Conservation (phyloP, 2,329 filamentous ascomycete genomes). For the Aspergillus ruber region DNA sequence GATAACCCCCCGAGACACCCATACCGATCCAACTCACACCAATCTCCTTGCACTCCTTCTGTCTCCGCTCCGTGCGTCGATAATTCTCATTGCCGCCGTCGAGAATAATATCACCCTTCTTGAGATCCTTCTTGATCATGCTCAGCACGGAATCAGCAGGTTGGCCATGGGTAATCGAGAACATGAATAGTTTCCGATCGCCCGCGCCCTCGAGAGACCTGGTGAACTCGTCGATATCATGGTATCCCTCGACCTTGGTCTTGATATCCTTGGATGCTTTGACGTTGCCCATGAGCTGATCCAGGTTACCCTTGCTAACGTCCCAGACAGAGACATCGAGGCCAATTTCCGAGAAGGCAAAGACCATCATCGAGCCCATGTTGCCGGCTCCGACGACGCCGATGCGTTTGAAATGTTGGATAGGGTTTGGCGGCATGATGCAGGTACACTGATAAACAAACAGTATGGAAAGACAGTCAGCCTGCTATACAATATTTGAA, state of each 20-base stretch:
- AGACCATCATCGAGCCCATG: constrained; percentile 40
- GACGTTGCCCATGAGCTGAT: constrained; percentile 21
- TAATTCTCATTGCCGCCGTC: constrained; percentile 66
- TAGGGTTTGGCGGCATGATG: constrained; percentile 6
- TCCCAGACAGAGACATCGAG: constrained; percentile 37
- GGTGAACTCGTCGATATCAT: constrained; percentile 30
- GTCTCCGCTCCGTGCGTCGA: constrained; percentile 56
- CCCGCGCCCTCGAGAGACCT: constrained; percentile 26
- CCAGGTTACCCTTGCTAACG: constrained; percentile 26
- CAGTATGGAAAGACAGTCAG: too few relatives aligned
- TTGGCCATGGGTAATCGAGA: constrained; percentile 35
- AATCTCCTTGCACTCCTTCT: constrained; percentile 49
- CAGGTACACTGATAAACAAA: background rate
- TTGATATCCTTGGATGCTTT: constrained; percentile 18
- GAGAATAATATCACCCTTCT: constrained; percentile 59
- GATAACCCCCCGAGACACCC: constrained; percentile 64
- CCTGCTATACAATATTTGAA: background rate
- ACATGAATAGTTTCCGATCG: constrained; percentile 32
- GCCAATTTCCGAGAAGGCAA: constrained; percentile 34
- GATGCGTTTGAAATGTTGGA: constrained; percentile 29
- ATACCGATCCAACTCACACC: constrained; percentile 62
- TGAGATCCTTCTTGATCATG: constrained; percentile 46
- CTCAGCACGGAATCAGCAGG: constrained; percentile 31
- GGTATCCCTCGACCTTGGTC: constrained; percentile 28
- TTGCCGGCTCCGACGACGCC: constrained; percentile 36